phyloP scores from a whole-genome alignment of 2,329 filamentous ascomycete genomes.

The Tolypocladium capitatum region DNA sequence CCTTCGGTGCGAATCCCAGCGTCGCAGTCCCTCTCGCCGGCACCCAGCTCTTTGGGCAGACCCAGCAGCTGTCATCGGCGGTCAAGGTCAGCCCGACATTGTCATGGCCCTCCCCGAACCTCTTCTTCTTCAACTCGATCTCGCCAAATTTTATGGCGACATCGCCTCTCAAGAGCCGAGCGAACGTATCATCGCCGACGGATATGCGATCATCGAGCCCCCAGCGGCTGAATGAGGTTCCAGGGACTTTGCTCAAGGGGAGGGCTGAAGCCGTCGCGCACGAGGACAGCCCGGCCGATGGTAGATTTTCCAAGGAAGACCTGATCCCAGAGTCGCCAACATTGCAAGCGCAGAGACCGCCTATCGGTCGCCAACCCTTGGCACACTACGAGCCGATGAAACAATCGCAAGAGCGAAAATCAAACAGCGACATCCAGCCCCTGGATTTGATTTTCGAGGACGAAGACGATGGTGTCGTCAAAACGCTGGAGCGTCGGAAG shows the following conservation, averaged over 20 bases:
- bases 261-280: slow-evolving; percentile 5
- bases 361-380: slow-evolving; percentile 18
- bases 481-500: slow-evolving; percentile 20
- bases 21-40: slow-evolving; percentile 22
- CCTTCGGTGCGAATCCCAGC: slow-evolving; percentile 26
- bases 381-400: slow-evolving; percentile 31
- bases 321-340: slow-evolving; percentile 24
- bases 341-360: slow-evolving; percentile 10
- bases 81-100: slow-evolving; percentile 42
- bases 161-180: slow-evolving; percentile 37
- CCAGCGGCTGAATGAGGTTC: slow-evolving; percentile 16
- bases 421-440: slow-evolving; percentile 10
- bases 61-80: slow-evolving; percentile 39
- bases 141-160: slow-evolving; percentile 30
- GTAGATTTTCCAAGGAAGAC: slow-evolving; percentile 14
- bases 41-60: slow-evolving; percentile 41
- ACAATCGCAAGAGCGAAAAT: slow-evolving; percentile 30
- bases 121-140: slow-evolving; percentile 31
- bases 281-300: slow-evolving; percentile 14
- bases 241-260: slow-evolving; percentile 12
- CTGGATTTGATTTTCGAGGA: slow-evolving; percentile 15
- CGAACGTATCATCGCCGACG: slow-evolving; percentile 32
- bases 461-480: slow-evolving; percentile 21
- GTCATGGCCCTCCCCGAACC: slow-evolving; percentile 40
- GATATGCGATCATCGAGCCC: slow-evolving; percentile 29